A percentile compares a stretch with the other conserved stretches of the same genome.
Evolutionary conservation across 2,329 filamentous ascomycete species (phyloP).

Genomic region (Plenodomus tracheiphilus): DNA sequence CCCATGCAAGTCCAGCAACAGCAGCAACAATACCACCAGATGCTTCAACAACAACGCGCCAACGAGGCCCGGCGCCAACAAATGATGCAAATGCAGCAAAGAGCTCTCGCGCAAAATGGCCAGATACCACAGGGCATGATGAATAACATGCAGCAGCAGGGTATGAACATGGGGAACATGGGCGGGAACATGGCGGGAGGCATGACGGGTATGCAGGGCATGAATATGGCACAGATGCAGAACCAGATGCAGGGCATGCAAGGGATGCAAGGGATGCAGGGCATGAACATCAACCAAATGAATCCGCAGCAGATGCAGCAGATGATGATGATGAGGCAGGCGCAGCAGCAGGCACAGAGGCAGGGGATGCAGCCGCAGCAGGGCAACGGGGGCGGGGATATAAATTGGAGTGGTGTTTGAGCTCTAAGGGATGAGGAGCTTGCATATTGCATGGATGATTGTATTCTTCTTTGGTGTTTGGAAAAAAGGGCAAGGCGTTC

Average conservation of each 20-base stretch:
- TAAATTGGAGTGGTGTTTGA: neutral
- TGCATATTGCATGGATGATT: too few species aligned
- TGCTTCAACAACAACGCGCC: constrained; percentile 39
- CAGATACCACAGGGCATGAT: constrained; percentile 38
- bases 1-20: constrained; percentile 40
- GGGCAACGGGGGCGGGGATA: neutral
- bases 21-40: constrained; percentile 39
- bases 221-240: constrained; percentile 14
- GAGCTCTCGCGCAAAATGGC: constrained; percentile 34
- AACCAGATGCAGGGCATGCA: constrained; percentile 19
- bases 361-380: neutral
- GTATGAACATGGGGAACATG: constrained; percentile 34
- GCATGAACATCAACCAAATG: constrained; percentile 31
- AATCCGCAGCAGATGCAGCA: constrained; percentile 40
- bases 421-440: too few species aligned
- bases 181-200: constrained; percentile 12
- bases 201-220: constrained; percentile 11
- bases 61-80: constrained; percentile 42
- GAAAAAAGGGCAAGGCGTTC: too few species aligned
- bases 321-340: constrained; percentile 41
- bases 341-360: constrained; percentile 29
- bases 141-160: constrained; percentile 37
- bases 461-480: too few species aligned
- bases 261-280: constrained; percentile 17
- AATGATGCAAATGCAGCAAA: constrained; percentile 37